Evolutionary conservation across 805 yeast species (phyloP).

Genomic region (Zygoascus tannicola): DNA sequence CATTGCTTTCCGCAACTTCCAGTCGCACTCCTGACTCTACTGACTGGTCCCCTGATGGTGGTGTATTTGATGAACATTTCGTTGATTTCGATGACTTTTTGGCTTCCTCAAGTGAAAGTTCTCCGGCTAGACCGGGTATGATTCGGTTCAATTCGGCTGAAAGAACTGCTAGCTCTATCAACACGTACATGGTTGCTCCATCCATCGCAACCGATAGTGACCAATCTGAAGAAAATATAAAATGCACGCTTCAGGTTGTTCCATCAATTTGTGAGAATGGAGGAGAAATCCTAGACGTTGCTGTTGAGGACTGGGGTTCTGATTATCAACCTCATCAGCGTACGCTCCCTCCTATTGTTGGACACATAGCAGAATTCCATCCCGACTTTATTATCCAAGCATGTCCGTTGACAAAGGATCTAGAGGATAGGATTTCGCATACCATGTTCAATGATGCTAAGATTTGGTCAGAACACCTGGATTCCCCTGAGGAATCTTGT

Average conservation of each 20-base stretch:
- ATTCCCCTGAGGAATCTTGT: background rate
- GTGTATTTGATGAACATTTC: slow-evolving; percentile 2
- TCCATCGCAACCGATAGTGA: background rate
- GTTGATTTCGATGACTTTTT: slow-evolving; percentile 1
- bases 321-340: background rate
- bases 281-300: background rate
- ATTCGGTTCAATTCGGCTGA: slow-evolving; percentile 9
- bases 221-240: background rate
- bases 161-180: slow-evolving; percentile 10
- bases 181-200: background rate
- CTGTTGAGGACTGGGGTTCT: background rate
- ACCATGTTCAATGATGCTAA: slow-evolving; percentile 18
- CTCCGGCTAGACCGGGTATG: slow-evolving; percentile 7
- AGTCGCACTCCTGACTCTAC: slow-evolving; percentile 1
- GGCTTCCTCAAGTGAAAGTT: background rate
- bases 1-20: slow-evolving; percentile 3
- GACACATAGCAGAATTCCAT: slow-evolving; percentile 19
- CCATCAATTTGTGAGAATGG: background rate
- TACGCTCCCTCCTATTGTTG: slow-evolving; percentile 19
- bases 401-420: slow-evolving; percentile 13
- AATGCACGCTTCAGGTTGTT: background rate
- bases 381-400: slow-evolving; percentile 22
- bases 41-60: background rate
- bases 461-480: slow-evolving; percentile 1
- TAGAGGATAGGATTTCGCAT: slow-evolving; percentile 17